Conservation (phyloP, 495 filamentous ascomycete species). For the Bacidia rubella region DNA sequence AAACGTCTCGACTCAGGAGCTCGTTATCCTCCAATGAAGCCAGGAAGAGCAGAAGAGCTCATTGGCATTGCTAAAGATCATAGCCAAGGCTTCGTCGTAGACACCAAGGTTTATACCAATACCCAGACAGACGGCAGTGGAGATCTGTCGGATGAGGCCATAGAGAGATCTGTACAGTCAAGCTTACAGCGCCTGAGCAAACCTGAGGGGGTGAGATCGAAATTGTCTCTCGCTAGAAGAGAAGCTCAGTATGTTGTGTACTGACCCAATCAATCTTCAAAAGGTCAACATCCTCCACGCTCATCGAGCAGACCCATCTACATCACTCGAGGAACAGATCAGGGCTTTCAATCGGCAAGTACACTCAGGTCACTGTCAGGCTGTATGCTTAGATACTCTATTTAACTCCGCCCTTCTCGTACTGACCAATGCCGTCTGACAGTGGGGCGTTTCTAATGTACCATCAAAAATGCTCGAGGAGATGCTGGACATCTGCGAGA, state of each 20-base stretch:
- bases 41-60: constrained; percentile 30
- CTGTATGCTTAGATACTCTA: constrained; percentile 7
- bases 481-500: constrained; percentile 25
- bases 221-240: neutral
- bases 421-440: neutral
- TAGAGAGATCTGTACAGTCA: neutral
- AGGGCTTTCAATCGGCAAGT: too few relatives aligned
- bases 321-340: too few relatives aligned
- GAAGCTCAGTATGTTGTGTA: too few relatives aligned
- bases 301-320: too few relatives aligned
- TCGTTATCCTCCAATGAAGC: constrained; percentile 30
- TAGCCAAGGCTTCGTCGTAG: constrained; percentile 24
- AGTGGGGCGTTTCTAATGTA: constrained; percentile 30
- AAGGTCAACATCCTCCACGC: too few relatives aligned
- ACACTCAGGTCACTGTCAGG: constrained; percentile 21
- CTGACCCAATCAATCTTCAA: too few relatives aligned
- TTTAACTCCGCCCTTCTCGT: neutral
- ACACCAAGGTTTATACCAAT: constrained; percentile 28
- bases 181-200: constrained; percentile 6
- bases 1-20: constrained; percentile 30
- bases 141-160: neutral
- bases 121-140: neutral
- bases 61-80: constrained; percentile 26
- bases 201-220: neutral
- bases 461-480: constrained; percentile 20